These are phyloP conservation scores for Coemansia sp. DNA, from an alignment of 192 early-diverging fungal genomes.

Conservation along the genomic window DNA sequence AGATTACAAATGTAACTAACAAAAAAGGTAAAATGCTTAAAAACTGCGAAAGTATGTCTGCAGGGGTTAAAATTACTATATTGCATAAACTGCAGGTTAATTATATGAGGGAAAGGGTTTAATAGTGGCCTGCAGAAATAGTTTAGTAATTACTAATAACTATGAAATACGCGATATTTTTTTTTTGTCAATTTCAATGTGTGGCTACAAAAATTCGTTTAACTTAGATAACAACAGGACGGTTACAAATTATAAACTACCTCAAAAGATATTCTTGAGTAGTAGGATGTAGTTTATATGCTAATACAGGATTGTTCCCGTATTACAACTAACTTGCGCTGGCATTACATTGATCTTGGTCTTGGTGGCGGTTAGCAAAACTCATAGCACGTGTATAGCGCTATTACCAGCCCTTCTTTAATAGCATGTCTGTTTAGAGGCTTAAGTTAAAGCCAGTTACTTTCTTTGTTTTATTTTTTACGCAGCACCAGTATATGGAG, in stretches of 20 bases:
- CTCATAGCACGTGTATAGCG: background rate
- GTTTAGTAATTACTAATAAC: background rate
- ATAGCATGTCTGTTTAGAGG: background rate
- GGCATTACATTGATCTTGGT: background rate
- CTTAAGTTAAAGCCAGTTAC: background rate
- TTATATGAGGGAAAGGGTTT: background rate
- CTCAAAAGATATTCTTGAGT: background rate
- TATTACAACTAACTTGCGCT: background rate
- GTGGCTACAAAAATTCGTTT: background rate
- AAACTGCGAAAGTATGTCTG: background rate
- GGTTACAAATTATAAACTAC: background rate
- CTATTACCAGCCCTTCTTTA: background rate
- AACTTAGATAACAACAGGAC: background rate
- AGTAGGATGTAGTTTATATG: background rate
- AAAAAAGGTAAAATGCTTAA: background rate
- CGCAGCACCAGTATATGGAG: background rate
- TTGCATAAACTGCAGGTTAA: conserved; percentile 3
- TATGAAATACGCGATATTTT: background rate
- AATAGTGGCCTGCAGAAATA: background rate
- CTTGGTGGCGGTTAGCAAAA: background rate
- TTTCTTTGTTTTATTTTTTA: background rate
- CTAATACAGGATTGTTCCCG: background rate
- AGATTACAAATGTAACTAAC: background rate
- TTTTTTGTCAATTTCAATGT: background rate
- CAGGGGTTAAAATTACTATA: background rate